Evolutionary conservation across 139 green algal genomes (phyloP), one percentile per base, ranked within the genome.

Genomic region (Coccomyxa sp.): DNA sequence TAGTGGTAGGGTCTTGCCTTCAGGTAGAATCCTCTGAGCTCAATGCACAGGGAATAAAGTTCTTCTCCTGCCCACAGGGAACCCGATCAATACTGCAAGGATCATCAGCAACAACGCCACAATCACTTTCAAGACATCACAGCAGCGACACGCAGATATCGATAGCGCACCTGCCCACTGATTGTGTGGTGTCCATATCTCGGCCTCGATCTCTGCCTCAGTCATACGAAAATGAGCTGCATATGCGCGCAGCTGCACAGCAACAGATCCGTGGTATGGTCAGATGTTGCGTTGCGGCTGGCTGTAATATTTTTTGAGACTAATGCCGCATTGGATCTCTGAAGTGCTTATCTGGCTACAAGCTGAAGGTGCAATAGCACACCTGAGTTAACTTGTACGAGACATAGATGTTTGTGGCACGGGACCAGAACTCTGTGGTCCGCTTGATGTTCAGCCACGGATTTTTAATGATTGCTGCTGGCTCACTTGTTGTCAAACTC

Each of bases 11-110:
- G 38, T 7, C 38, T 51, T 51, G 38, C 90, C 91, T 98, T 98
- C 21, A 97, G 81, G 67, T 97, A 97, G 85, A 98, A 98, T 13
- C 95, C 95, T 10, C 95, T 81, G 58, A 98, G 82, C 66, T 90
- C 87, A 1, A 98, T 84, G 67, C 89, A 94, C 51, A 98, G 89
- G 13, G 89, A 32, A 77, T 97, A 95, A 93, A 98, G 96, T 59
- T 93, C 79, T 63, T 90, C 58, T 0, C 92, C 95, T n/a, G 95
- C 91, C 86, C 3, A 51, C 38, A 51, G 38, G 3, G 3, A 7
- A 7, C 7, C 7, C 38, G 38, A 51, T 51, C 38, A 51, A 51
- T 51, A 51, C 7, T 51, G 38, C 38, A 51, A 11, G 7, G 3
- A 11, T 11, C 7, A 51, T 51, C 38, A 51, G 3, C 38, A 51